A percentile compares a stretch with the other conserved stretches of the same genome.
Conservation (phyloP, 495 filamentous ascomycete species). For the Cryomyces antarcticus region DNA sequence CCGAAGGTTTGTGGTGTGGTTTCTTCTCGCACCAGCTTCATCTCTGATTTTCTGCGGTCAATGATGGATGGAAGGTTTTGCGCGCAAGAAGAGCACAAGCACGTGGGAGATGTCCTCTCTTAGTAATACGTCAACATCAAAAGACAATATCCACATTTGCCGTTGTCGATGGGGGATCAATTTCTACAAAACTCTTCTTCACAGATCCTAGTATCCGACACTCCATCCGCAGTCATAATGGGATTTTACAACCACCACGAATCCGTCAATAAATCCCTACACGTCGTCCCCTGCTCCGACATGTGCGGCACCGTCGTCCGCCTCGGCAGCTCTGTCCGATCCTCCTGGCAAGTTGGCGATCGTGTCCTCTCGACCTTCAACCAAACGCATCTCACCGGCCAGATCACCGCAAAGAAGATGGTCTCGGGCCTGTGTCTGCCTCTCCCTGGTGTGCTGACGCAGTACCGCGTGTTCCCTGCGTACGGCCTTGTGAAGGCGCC, state of each 20-base stretch:
- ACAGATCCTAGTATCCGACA: no score
- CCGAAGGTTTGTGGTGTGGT: conserved; percentile 15
- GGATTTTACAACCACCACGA: conserved; percentile 37
- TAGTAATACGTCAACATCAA: neutral
- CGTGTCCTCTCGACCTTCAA: conserved; percentile 24
- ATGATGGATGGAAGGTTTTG: no score
- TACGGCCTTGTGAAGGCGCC: conserved; percentile 21
- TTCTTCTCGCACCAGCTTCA: no score
- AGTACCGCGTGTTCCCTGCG: conserved; percentile 23
- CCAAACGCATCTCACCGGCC: conserved; percentile 22
- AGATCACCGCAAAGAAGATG: conserved; percentile 17
- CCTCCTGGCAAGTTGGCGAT: conserved; percentile 16
- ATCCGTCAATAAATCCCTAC: conserved; percentile 15
- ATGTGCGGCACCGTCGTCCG: conserved; percentile 22
- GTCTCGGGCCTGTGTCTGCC: conserved; percentile 20
- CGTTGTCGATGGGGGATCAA: no score
- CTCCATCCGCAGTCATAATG: conserved; percentile 22
- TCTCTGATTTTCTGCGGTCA: no score
- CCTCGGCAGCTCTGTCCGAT: conserved; percentile 4
- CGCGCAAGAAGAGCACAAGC: neutral
- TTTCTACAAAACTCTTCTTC: no score
- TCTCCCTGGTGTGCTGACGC: conserved; percentile 19
- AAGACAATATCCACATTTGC: no score
- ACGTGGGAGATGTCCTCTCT: neutral
- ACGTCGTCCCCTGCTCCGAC: conserved; percentile 25